Conservation (phyloP, 129 eudicot genomes). For the Artemisia tridentata region DNA sequence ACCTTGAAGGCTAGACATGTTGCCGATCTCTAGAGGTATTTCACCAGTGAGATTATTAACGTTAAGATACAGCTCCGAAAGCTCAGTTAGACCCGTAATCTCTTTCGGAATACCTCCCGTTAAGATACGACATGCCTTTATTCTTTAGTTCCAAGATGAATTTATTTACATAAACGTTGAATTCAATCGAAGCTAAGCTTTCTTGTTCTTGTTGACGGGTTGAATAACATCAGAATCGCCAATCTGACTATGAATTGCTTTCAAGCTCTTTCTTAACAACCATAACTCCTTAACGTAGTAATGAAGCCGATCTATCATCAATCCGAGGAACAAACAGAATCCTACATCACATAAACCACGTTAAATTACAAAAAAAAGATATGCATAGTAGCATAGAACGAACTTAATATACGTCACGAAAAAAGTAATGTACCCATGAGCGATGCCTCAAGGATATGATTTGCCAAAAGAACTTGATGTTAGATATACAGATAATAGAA, state of each 20-base stretch:
- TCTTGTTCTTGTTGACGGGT: conserved; percentile 30
- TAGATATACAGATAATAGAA: no score
- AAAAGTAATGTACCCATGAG: conserved; percentile 56
- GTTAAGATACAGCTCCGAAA: conserved; percentile 83
- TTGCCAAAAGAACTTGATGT: conserved; percentile 54
- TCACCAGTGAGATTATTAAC: conserved; percentile 72
- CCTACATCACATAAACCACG: conserved; percentile 38
- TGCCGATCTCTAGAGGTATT: conserved; percentile 59
- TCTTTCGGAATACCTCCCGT: conserved; percentile 73
- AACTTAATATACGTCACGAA: background rate
- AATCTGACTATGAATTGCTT: conserved; percentile 33
- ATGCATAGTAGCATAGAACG: background rate
- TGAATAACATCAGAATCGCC: conserved; percentile 29
- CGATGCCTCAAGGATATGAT: conserved; percentile 60
- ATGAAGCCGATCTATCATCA: conserved; percentile 80
- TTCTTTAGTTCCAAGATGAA: background rate
- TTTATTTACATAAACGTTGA: conserved; percentile 16
- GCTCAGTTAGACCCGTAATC: conserved; percentile 65
- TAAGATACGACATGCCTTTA: conserved; percentile 18
- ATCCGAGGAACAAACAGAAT: conserved; percentile 55
- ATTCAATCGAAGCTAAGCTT: conserved; percentile 20
- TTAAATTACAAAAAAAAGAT: background rate
- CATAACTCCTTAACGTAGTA: conserved; percentile 71
- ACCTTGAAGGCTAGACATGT: conserved; percentile 88
- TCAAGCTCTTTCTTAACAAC: conserved; percentile 55